These are phyloP conservation scores for Picocystis sp. DNA, from an alignment of 163 green algal genomes.

Conservation along the genomic window DNA sequence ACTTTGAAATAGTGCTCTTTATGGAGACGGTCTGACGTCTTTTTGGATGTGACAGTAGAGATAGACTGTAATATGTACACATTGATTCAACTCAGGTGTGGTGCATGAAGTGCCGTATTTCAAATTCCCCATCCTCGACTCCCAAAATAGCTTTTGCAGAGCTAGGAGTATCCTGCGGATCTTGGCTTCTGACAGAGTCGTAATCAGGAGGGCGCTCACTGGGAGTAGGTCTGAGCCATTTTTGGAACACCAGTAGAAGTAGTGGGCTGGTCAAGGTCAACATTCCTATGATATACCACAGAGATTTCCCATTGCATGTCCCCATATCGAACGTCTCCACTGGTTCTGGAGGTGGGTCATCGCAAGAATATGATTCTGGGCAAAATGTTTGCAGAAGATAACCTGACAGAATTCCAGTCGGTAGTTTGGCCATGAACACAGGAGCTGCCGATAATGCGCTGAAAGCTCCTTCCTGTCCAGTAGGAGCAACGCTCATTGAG, in stretches of 20 bases:
- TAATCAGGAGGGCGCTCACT: no score
- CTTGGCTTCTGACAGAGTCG: no score
- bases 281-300: slow-evolving; percentile 21
- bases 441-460: slow-evolving; percentile 28
- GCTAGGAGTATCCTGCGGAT: no score
- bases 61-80: no score
- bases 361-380: slow-evolving; percentile 5
- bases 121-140: no score
- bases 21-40: no score
- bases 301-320: slow-evolving; percentile 12
- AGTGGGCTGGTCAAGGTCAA: slow-evolving; percentile 21
- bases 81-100: no score
- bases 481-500: slow-evolving; percentile 32
- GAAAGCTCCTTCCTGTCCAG: slow-evolving; percentile 36
- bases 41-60: no score
- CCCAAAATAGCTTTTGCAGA: no score
- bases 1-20: no score
- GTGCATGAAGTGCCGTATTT: no score
- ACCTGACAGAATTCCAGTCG: slow-evolving; percentile 29
- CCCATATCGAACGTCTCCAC: background rate
- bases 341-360: no score
- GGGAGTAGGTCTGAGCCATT: slow-evolving; percentile 6
- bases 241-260: slow-evolving; percentile 16
- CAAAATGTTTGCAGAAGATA: slow-evolving; percentile 31
- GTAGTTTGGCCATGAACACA: slow-evolving; percentile 37